These are phyloP conservation scores for Chlorencoelia australis DNA, from an alignment of 2,329 filamentous ascomycete species.

Conservation along the genomic window DNA sequence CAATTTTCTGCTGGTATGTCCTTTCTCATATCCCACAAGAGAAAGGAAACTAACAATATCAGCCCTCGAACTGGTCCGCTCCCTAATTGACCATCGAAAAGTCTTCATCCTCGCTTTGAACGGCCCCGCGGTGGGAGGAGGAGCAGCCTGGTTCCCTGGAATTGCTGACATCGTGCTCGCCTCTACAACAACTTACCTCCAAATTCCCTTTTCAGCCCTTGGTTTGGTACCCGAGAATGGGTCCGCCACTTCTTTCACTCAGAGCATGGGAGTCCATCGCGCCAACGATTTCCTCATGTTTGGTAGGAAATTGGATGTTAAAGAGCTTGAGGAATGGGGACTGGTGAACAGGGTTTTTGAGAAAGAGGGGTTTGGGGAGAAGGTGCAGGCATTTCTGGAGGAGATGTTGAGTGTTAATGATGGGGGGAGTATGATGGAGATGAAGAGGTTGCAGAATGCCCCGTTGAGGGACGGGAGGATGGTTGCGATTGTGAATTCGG, in stretches of 20 bases:
- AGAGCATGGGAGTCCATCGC: constrained; percentile 39
- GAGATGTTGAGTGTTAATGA: constrained; percentile 36
- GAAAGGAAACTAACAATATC: neutral
- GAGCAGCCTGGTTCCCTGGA: constrained; percentile 40
- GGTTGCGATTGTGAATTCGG: constrained; percentile 36
- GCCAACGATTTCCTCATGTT: constrained; percentile 44
- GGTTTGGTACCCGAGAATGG: constrained; percentile 40
- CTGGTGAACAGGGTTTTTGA: constrained; percentile 38
- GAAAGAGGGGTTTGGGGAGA: constrained; percentile 31
- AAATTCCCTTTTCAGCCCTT: constrained; percentile 38
- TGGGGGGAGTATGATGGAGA: constrained; percentile 42
- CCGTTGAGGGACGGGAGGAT: constrained; percentile 34
- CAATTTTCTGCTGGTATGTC: constrained; percentile 14
- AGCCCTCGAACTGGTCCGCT: constrained; percentile 32
- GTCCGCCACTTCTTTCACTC: constrained; percentile 34
- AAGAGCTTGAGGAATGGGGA: constrained; percentile 34
- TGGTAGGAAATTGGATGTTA: constrained; percentile 33
- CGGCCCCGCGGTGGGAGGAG: constrained; percentile 39
- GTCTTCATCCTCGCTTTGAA: constrained; percentile 41
- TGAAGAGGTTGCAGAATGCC: constrained; percentile 39
- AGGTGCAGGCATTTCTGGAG: constrained; percentile 33
- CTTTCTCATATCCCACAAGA: neutral
- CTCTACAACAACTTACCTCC: constrained; percentile 34
- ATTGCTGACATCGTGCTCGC: constrained; percentile 39
- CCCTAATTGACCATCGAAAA: constrained; percentile 40